Percentiles rank a stretch among this genome's conserved stretches.
These are phyloP conservation scores for Colletotrichum horii DNA, from an alignment of 2,329 filamentous ascomycete genomes.

Conservation along the genomic window DNA sequence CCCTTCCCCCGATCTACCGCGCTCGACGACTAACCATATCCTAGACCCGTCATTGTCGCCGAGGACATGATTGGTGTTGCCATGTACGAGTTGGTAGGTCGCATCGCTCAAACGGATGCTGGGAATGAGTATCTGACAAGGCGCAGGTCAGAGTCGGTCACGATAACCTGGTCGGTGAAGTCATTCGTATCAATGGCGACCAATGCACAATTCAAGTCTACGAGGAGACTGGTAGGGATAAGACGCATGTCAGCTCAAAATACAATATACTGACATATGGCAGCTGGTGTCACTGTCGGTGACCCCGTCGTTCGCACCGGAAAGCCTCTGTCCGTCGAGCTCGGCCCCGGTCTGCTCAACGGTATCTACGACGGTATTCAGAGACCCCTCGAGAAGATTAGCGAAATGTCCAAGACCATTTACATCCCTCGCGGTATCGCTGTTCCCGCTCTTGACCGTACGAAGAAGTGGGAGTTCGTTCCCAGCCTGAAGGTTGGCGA, in stretches of 20 bases:
- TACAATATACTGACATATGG: constrained; percentile 15
- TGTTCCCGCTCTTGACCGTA: constrained; percentile 84
- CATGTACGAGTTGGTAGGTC: constrained; percentile 95
- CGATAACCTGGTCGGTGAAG: constrained; percentile 91
- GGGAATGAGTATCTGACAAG: constrained; percentile 1
- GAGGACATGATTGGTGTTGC: constrained; percentile 99
- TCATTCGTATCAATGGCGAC: constrained; percentile 96
- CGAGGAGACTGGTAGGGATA: constrained; percentile 86
- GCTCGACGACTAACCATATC: constrained; percentile 19
- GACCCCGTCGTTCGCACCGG: constrained; percentile 90
- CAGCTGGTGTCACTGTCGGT: constrained; percentile 93
- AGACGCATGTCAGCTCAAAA: background rate
- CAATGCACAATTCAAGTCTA: constrained; percentile 99
- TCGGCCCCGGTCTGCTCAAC: constrained; percentile 95
- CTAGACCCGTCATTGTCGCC: constrained; percentile 89
- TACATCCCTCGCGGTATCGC: constrained; percentile 97
- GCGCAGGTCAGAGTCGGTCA: constrained; percentile 86
- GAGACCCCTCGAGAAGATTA: constrained; percentile 86
- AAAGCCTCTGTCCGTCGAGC: constrained; percentile 96
- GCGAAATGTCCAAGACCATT: constrained; percentile 80
- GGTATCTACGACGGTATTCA: constrained; percentile 99
- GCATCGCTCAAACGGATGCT: background rate
- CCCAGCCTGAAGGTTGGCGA: constrained; percentile 93
- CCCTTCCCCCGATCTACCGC: background rate
- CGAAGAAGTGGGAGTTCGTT: constrained; percentile 96